phyloP scores from a whole-genome alignment of 805 yeast species.

The Candida fluviatilis region DNA sequence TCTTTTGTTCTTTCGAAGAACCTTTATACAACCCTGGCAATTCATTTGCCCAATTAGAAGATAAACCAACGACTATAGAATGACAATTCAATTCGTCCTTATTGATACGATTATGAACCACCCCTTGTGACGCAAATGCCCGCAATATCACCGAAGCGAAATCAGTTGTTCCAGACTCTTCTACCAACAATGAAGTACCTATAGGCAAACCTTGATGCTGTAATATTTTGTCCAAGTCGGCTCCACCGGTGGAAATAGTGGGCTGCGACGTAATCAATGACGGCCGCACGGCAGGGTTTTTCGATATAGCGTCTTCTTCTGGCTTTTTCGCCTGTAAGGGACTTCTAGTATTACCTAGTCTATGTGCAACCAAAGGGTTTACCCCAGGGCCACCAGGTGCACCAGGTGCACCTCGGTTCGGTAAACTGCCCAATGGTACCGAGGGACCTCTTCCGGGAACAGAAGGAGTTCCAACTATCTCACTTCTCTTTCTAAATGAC shows the following conservation, averaged over 20 bases:
- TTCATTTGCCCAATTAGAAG: conserved; percentile 57
- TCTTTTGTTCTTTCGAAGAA: conserved; percentile 60
- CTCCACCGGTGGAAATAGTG: conserved; percentile 75
- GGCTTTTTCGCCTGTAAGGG: background rate
- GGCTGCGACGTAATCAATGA: conserved; percentile 73
- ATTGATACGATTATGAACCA: conserved; percentile 55
- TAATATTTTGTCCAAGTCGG: conserved; percentile 68
- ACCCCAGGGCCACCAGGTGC: background rate
- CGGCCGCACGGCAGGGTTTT: conserved; percentile 65
- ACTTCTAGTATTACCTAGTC: background rate
- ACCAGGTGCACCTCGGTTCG: conserved; percentile 5
- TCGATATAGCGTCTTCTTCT: conserved; percentile 7
- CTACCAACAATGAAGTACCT: conserved; percentile 65
- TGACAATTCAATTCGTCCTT: conserved; percentile 44
- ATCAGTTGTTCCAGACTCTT: conserved; percentile 87
- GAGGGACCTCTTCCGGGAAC: conserved; percentile 6
- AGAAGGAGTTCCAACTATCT: conserved; percentile 22
- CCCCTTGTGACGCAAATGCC: conserved; percentile 73
- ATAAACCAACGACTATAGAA: conserved; percentile 58
- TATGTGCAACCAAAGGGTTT: background rate
- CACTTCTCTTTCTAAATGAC: conserved; percentile 43
- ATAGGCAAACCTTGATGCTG: conserved; percentile 84
- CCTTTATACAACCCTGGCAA: conserved; percentile 79
- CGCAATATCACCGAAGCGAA: conserved; percentile 69
- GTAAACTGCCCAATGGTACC: conserved; percentile 6